phyloP scores from a whole-genome alignment of 345 rosid species.

The Populus nigra region DNA sequence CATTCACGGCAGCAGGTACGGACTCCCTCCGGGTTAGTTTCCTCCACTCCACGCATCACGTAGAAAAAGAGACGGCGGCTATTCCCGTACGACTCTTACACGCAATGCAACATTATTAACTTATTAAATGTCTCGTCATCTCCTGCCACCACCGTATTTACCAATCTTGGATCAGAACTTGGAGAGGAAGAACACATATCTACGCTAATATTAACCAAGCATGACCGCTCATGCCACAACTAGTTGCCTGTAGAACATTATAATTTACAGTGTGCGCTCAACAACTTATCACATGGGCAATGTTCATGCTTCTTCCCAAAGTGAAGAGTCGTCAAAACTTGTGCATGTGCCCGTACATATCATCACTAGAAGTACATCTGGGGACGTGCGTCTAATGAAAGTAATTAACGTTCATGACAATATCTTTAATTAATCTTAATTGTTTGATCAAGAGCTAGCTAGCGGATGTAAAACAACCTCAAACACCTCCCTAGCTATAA shows the following conservation, averaged over 20 bases:
- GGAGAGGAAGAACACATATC: not conserved
- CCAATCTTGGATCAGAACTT: not conserved
- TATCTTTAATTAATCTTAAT: too few species aligned
- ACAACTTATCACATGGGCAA: not conserved
- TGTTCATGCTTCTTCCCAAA: not conserved
- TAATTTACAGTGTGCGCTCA: not conserved
- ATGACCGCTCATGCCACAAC: too few species aligned
- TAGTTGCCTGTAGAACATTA: not conserved
- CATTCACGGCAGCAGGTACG: not conserved
- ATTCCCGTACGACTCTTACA: not conserved
- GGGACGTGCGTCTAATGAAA: not conserved
- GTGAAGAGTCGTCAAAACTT: not conserved
- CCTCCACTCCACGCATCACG: not conserved
- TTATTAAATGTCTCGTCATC: not conserved
- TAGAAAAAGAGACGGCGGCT: not conserved
- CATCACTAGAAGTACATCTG: not conserved
- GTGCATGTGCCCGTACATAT: not conserved
- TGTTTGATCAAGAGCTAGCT: not conserved
- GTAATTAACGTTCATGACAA: not conserved
- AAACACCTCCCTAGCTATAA: not conserved
- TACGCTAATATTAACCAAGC: too few species aligned
- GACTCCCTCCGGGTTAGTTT: not conserved
- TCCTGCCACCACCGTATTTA: not conserved
- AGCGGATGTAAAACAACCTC: not conserved
- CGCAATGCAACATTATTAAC: not conserved